Evolutionary conservation across 176 grass and related monocot genomes (phyloP), one percentile per base, ranked within the genome.

Genomic region (Metroxylon sagu): DNA sequence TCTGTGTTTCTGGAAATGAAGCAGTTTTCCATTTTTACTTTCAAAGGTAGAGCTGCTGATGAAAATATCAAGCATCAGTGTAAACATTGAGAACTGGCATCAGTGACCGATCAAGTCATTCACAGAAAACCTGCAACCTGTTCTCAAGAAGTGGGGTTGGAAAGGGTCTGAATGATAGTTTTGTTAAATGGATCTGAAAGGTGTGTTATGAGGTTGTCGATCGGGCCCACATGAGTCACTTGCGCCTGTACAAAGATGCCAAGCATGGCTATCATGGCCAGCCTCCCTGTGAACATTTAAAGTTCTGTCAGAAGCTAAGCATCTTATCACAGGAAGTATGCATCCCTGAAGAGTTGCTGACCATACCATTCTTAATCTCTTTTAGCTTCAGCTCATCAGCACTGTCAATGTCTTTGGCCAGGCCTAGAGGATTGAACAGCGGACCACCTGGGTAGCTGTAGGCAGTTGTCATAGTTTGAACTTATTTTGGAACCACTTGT

Each of bases 301-400:
- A 43, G 2, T 12, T 8, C 35, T 43, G 35, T 43, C 2, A 43
- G 25, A 29, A 69, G 61, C 16, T 16, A 23, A 29, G 56, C 26
- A 23, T 59, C 15, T 26, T 35, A 27, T n/a, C 48, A 4, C 16
- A 16, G n/a, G 50, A 55, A 62, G 4, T 19, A 75, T 26, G 50
- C 0, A 59, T 14, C 59, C 2, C 8, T 43, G 6, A 43, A 43
- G 18, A 49, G 12, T 49, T 25, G 48, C 0, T 17, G 50, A 64
- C 64, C 1, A 6, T 87, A 87, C 91, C 91, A 16, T 96, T 96
- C 80, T 96, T 95, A 61, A 95, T 95, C 82, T 95, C 91, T 72
- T 95, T 95, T 35, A 95, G 54, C 71, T 87, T 95, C 60, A 71
- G 50, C 58, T 95, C 86, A 18, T 78, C 31, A n/a, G 77, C 83